Evolutionary conservation across 140 eudicot genomes (phyloP).

Genomic region (Ambrosia hybrid): DNA sequence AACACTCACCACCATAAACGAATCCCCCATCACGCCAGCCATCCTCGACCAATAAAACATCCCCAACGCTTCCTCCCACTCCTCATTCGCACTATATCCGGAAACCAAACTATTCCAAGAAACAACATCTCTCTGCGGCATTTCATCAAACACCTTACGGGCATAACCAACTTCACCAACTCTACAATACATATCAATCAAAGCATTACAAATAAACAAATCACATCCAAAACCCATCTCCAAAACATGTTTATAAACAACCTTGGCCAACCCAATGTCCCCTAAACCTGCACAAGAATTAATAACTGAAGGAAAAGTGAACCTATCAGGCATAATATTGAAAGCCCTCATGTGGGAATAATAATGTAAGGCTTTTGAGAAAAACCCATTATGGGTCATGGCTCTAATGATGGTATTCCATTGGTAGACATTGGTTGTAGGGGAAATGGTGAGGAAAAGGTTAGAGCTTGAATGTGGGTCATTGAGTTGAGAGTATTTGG

Average conservation of each 20-base stretch:
- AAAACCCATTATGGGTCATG: slow-evolving; percentile 61
- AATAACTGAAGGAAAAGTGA: slow-evolving; percentile 74
- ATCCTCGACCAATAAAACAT: slow-evolving; percentile 34
- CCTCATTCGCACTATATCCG: slow-evolving; percentile 71
- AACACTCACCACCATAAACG: slow-evolving; percentile 48
- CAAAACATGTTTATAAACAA: slow-evolving; percentile 49
- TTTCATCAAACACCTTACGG: slow-evolving; percentile 49
- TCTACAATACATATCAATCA: slow-evolving; percentile 66
- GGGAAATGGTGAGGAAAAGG: slow-evolving; percentile 35
- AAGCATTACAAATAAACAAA: slow-evolving; percentile 61
- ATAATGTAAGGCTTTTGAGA: slow-evolving; percentile 45
- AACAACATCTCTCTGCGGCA: slow-evolving; percentile 59
- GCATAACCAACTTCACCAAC: slow-evolving; percentile 36
- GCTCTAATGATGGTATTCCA: slow-evolving; percentile 76
- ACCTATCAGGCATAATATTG: slow-evolving; percentile 48
- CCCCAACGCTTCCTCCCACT: slow-evolving; percentile 52
- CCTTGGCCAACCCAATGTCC: slow-evolving; percentile 34
- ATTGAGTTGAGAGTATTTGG: slow-evolving; percentile 55
- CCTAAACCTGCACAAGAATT: slow-evolving; percentile 60
- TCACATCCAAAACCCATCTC: slow-evolving; percentile 53
- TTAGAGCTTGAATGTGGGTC: slow-evolving; percentile 42
- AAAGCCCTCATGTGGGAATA: slow-evolving; percentile 45
- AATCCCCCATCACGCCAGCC: slow-evolving; percentile 45
- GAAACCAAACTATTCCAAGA: slow-evolving; percentile 79
- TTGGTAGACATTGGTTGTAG: slow-evolving; percentile 39